A percentile compares a stretch with the other conserved stretches of the same genome.
These are phyloP conservation scores for Articulospora tetracladia DNA, from an alignment of 495 filamentous ascomycete genomes.

Conservation along the genomic window DNA sequence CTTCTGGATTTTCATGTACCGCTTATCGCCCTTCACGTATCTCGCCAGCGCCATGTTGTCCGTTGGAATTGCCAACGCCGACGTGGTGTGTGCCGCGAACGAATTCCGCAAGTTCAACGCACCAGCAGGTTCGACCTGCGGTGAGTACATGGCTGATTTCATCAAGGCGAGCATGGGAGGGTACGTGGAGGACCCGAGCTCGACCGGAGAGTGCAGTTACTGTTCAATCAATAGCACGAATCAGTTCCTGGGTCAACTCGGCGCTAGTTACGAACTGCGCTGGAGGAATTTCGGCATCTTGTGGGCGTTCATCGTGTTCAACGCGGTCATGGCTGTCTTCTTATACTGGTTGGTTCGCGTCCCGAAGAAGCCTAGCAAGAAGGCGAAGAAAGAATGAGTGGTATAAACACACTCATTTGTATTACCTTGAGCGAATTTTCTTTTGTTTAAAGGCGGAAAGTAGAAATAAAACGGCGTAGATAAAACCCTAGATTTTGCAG, in stretches of 20 bases:
- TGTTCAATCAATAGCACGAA: slow-evolving; percentile 60
- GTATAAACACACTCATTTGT: too few species aligned
- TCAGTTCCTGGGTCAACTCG: slow-evolving; percentile 49
- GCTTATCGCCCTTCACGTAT: slow-evolving; percentile 67
- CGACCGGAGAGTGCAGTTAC: slow-evolving; percentile 50
- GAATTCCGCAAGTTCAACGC: slow-evolving; percentile 56
- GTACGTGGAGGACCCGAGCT: slow-evolving; percentile 45
- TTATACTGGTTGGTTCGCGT: slow-evolving; percentile 78
- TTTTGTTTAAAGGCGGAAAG: too few species aligned
- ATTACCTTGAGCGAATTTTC: too few species aligned
- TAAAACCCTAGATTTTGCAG: too few species aligned
- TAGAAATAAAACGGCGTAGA: too few species aligned
- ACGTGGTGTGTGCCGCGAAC: slow-evolving; percentile 54
- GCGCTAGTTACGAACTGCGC: slow-evolving; percentile 49
- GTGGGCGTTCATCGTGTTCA: slow-evolving; percentile 68
- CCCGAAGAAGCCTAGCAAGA: slow-evolving; percentile 56
- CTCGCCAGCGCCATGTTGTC: slow-evolving; percentile 46
- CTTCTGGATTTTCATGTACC: slow-evolving; percentile 87
- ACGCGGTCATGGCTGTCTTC: slow-evolving; percentile 60
- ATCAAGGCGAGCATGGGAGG: slow-evolving; percentile 37
- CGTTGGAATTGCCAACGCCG: slow-evolving; percentile 39
- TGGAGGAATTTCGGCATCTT: slow-evolving; percentile 85
- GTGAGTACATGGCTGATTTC: slow-evolving; percentile 48
- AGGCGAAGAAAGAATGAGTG: slow-evolving; percentile 22
- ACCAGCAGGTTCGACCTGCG: slow-evolving; percentile 47